Base-by-base conservation (phyloP, 1,284 basidiomycete genomes). In the Apiotrichum porosum region DNA sequence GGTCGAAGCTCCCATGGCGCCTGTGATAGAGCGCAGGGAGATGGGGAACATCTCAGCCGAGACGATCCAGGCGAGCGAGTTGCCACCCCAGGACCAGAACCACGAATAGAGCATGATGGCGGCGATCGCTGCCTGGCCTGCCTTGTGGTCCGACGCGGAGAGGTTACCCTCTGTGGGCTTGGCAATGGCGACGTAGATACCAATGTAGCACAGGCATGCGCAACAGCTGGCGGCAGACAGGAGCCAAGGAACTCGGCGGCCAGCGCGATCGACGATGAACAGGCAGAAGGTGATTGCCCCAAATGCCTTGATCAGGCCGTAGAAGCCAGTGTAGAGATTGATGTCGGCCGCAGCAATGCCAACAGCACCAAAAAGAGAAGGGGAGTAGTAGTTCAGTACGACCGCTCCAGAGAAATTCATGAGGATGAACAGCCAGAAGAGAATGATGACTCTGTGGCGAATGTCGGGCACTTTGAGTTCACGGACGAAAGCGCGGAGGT, bases 291-390 rank as follows among this genome's bases (percentile, higher is more conserved):
- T 47, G 53, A 61, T 49, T 8, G 54, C 48, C 17, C 49, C 50
- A 17, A 61, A 28, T 14, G 57, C 57, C 57, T 75, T 75, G 56
- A 74, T 64, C 1, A 73, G 51, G 15, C 72, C 72, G 52, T 71
- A 75, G 48, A n/a, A 32, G n/a, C 72, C 73, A 9, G 72, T 72
- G 42, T 66, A 66, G 15, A 73, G 62, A 13, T 60, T 46, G 15
- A 64, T 63, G 21, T 71, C 62, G 6, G 58, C 63, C 5, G 15
- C 19, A 4, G 35, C 6, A 21, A 72, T 54, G 19, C 69, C 68
- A 18, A 75, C 56, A 3, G 63, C 37, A 14, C 37, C 26, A 15
- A 53, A 53, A 12, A 76, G 58, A 6, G 65, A 65, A 1, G 69
- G 63, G 5, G 55, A 47, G 52, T 58, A 71, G 59, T 68, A 68